Evolutionary conservation across 2,329 filamentous ascomycete genomes (phyloP).

Genomic region (Xylariaceae sp.): DNA sequence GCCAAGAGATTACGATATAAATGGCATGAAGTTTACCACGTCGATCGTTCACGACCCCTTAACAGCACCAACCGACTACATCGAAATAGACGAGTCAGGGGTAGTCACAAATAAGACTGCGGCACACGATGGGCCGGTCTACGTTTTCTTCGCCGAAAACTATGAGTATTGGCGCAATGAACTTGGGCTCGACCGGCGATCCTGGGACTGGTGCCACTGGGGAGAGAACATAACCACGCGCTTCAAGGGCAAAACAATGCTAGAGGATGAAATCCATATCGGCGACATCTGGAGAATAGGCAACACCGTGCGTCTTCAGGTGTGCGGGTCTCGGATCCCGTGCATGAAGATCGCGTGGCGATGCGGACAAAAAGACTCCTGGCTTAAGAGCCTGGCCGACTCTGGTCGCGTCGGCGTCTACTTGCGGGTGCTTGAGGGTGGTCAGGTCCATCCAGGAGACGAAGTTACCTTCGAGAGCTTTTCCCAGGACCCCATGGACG

Average conservation of each 20-base stretch:
- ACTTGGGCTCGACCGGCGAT: conserved; percentile 21
- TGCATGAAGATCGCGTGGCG: conserved; percentile 31
- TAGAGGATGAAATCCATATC: conserved; percentile 27
- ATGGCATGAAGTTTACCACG: conserved; percentile 23
- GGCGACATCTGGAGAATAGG: conserved; percentile 31
- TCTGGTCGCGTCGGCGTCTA: conserved; percentile 28
- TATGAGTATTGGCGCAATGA: conserved; percentile 32
- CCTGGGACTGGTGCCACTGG: conserved; percentile 33
- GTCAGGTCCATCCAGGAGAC: conserved; percentile 27
- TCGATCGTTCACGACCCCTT: conserved; percentile 29
- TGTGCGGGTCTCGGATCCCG: conserved; percentile 28
- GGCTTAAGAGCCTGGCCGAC: conserved; percentile 26
- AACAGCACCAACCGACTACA: conserved; percentile 21
- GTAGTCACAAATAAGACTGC: conserved; percentile 24
- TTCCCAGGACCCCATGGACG: conserved; percentile 18
- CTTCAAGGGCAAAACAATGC: conserved; percentile 10
- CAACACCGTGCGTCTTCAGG: conserved; percentile 23
- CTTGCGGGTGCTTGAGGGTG: conserved; percentile 24
- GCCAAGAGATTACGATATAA: conserved; percentile 20
- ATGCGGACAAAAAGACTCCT: conserved; percentile 29
- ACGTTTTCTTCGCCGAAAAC: conserved; percentile 30
- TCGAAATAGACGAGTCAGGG: conserved; percentile 26
- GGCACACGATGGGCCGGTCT: conserved; percentile 31
- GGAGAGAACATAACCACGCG: conserved; percentile 30
- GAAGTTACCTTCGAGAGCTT: conserved; percentile 18